A percentile compares a stretch with the other conserved stretches of the same genome.
These are phyloP conservation scores for Royoungia palumana DNA, from an alignment of 768 basidiomycete genomes.

Conservation along the genomic window DNA sequence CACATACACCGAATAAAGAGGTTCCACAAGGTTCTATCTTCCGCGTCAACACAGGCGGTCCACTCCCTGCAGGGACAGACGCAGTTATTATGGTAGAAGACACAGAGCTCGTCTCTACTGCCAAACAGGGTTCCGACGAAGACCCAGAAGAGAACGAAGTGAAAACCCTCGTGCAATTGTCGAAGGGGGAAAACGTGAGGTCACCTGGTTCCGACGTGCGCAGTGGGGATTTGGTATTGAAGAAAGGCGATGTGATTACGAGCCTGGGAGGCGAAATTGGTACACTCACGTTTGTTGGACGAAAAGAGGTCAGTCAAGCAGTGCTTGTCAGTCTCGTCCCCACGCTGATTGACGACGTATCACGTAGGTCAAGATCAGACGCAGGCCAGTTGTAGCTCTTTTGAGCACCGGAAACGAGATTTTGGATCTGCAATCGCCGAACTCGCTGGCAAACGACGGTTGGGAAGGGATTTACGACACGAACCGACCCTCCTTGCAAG, in stretches of 20 bases:
- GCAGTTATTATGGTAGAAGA: conserved; percentile 93
- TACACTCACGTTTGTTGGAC: conserved; percentile 75
- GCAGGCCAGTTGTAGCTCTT: conserved; percentile 73
- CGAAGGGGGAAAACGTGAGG: conserved; percentile 68
- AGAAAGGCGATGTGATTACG: conserved; percentile 56
- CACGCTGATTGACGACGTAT: neutral
- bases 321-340: neutral
- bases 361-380: conserved; percentile 61
- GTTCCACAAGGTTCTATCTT: conserved; percentile 46
- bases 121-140: conserved; percentile 34
- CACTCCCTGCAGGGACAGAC: conserved; percentile 71
- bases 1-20: conserved; percentile 26
- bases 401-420: conserved; percentile 88
- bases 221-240: conserved; percentile 63
- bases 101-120: conserved; percentile 65
- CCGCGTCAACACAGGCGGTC: conserved; percentile 84
- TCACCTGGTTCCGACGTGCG: conserved; percentile 70
- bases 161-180: conserved; percentile 59
- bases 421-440: conserved; percentile 52
- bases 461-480: conserved; percentile 85
- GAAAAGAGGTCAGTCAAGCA: conserved; percentile 50
- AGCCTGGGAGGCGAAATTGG: conserved; percentile 80
- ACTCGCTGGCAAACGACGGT: conserved; percentile 30
- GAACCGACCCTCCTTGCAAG: conserved; percentile 75
- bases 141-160: conserved; percentile 70